Evolutionary conservation across 2,329 filamentous ascomycete genomes (phyloP), one percentile per base, ranked within the genome.

Genomic region (Ophiosphaerella narmari): DNA sequence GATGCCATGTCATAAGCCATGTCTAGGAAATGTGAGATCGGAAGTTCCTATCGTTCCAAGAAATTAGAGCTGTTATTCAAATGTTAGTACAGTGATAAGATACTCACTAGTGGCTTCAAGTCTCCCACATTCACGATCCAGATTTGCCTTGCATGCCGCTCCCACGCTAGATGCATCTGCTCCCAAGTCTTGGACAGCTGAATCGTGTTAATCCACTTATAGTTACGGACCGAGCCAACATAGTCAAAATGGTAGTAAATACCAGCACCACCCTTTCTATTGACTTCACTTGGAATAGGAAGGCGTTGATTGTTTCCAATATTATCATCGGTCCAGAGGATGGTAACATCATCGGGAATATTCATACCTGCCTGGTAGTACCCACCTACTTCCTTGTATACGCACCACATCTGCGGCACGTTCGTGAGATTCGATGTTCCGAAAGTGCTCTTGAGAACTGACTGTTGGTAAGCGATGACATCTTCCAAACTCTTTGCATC

Each of bases 311-410:
- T 77, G 63, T 86, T 85, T 2, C 85, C 86, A 75, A 77, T 85
- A 69, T 87, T 88, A 68, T 88, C 86, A 62, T 88, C 86, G 1
- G 83, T 77, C 80, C 84, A 88, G 5, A 88, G 75, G 26, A 88
- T 74, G 1, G 85, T 88, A 14, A 88, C 80, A 56, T 87, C 82
- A 23, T 88, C 85, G 0, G 85, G 68, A 67, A 86, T 77, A 1
- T 73, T 73, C 54, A 89, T 76, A 2, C 86, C 86, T 9, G 80
- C 75, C 33, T 85, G 81, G 44, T 85, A 82, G 65, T 89, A 89
- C 0, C 80, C 80, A 68, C 85, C 84, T 5, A 89, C 86, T 64
- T 89, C 86, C 16, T 44, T 88, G 70, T 89, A 89, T 38, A 89
- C 72, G 58, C 85, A 87, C 85, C 86, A 89, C 70, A 85, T 79